Evolutionary conservation across 1,139 yeast genomes (phyloP).

Genomic region (Pichia sp.): DNA sequence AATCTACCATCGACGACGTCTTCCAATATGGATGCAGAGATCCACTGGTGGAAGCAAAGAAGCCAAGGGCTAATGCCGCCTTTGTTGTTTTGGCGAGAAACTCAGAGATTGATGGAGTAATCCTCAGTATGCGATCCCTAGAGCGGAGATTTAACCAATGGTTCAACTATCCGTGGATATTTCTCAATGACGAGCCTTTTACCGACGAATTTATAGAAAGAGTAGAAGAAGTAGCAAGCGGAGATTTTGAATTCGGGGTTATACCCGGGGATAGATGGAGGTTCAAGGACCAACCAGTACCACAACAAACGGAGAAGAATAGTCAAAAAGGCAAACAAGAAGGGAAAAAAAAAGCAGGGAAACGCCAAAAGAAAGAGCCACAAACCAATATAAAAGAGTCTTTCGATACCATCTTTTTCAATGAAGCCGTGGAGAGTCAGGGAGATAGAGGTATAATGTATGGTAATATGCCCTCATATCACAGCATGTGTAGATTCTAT

Average conservation of each 20-base stretch:
- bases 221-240: constrained; percentile 47
- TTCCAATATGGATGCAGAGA: constrained; percentile 53
- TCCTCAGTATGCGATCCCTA: constrained; percentile 62
- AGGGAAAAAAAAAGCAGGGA: not conserved
- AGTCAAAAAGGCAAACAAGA: not conserved
- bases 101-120: constrained; percentile 63
- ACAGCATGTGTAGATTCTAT: constrained; percentile 66
- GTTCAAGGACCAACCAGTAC: constrained; percentile 40
- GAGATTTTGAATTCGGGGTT: constrained; percentile 61
- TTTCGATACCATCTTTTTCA: constrained; percentile 31
- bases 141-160: constrained; percentile 88
- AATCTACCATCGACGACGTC: constrained; percentile 38
- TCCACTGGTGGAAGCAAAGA: constrained; percentile 29
- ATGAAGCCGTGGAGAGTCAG: constrained; percentile 60
- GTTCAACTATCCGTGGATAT: constrained; percentile 87
- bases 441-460: constrained; percentile 80
- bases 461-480: constrained; percentile 73
- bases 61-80: constrained; percentile 63
- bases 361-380: not conserved
- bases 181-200: constrained; percentile 75
- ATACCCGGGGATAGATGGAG: constrained; percentile 55
- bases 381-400: not conserved
- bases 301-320: constrained; percentile 25
- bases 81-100: constrained; percentile 81
- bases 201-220: constrained; percentile 53